phyloP scores from a whole-genome alignment of 1,139 yeast genomes.

The Pichia sp. region DNA sequence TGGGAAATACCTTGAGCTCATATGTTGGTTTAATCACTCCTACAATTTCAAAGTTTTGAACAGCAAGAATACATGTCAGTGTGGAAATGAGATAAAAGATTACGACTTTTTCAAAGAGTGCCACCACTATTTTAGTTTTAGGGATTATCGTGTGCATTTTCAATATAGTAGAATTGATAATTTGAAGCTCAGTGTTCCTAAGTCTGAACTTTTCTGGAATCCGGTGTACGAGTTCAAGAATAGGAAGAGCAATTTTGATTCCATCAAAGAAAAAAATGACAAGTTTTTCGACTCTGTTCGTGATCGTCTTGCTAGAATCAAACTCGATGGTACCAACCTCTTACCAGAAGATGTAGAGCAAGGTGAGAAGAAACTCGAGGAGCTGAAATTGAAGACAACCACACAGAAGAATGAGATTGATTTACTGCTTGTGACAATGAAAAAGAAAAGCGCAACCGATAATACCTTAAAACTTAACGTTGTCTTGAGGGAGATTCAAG shows the following conservation, averaged over 20 bases:
- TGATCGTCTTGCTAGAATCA: slow-evolving; percentile 66
- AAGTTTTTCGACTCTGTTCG: slow-evolving; percentile 69
- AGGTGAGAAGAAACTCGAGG: slow-evolving; percentile 53
- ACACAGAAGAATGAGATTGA: slow-evolving; percentile 44
- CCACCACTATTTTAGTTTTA: slow-evolving; percentile 75
- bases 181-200: slow-evolving; percentile 74
- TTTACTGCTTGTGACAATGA: slow-evolving; percentile 44
- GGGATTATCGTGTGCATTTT: slow-evolving; percentile 70
- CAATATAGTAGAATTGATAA: slow-evolving; percentile 72
- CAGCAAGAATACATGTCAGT: slow-evolving; percentile 37
- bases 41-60: slow-evolving; percentile 8
- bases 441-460: slow-evolving; percentile 50
- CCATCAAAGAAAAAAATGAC: slow-evolving; percentile 46
- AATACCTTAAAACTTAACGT: slow-evolving; percentile 66
- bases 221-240: slow-evolving; percentile 64
- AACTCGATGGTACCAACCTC: slow-evolving; percentile 54
- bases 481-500: slow-evolving; percentile 67
- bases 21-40: slow-evolving; percentile 48
- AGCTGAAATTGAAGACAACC: slow-evolving; percentile 47
- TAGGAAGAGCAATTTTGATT: slow-evolving; percentile 56
- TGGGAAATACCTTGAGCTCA: slow-evolving; percentile 84
- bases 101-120: slow-evolving; percentile 59
- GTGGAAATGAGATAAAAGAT: slow-evolving; percentile 53
- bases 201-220: slow-evolving; percentile 62
- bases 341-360: slow-evolving; percentile 65